Evolutionary conservation across 2,329 filamentous ascomycete species (phyloP), one percentile per base, ranked within the genome.

Genomic region (Chaetothyriales sp.): DNA sequence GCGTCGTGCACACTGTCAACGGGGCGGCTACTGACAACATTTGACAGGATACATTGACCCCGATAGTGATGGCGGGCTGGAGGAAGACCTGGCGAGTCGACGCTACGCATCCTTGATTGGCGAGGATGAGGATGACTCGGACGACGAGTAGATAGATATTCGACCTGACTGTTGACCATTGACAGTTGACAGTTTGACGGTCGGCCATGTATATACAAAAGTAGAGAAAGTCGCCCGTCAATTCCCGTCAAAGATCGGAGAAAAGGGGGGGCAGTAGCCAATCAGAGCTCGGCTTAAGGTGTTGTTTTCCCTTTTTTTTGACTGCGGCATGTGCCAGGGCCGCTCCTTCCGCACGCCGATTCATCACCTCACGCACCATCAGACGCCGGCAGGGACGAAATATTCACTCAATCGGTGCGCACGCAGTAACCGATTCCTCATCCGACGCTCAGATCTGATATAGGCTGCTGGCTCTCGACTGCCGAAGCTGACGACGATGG

Each of bases 41-140:
- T 39, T 47, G 15, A 18, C 42, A 76, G 79, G 90, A 2, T 96
- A 95, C 63, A 75, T 88, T 39, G 88, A 96, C 62, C 82, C 85
- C 0, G 88, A 94, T 62, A 83, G 80, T 49, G 86, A 93, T 61
- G 88, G 89, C 2, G 88, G 90, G 0, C 72, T 96, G 19, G 88
- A 93, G 63, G 87, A 94, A 62, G 90, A 96, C 63, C 70, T 98
- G 54, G 84, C 86, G 1, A 83, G 79, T 52, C 22, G 45, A 25
- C 75, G 87, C 66, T 77, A 86, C 52, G 83, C 86, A 1, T 73
- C 93, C 20, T 66, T 89, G 52, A 80, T 84, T 1, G 84, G 92
- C 57, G 84, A 90, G 46, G 84, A 79, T 55, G 79, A 81, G 56
- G 86, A 90, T 62, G 84, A 80, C 28, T 84, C 88, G 49, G 83